Evolutionary conservation across 2,329 filamentous ascomycete genomes (phyloP).

Genomic region (Eutypella sp.): DNA sequence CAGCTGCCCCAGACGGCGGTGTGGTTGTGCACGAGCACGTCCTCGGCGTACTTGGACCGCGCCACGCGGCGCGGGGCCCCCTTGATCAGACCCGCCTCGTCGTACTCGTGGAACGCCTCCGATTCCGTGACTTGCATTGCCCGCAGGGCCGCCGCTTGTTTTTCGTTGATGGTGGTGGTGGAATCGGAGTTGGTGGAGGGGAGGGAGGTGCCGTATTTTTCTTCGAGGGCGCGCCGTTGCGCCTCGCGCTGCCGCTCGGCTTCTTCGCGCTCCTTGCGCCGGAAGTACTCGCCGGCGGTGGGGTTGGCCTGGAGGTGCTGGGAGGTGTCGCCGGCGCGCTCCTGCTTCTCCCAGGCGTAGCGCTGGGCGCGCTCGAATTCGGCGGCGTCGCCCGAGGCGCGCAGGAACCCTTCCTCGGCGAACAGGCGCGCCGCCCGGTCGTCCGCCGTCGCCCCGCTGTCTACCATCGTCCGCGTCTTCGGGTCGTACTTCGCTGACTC

Average conservation of each 20-base stretch:
- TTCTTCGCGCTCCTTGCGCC: constrained; percentile 75
- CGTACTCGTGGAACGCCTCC: constrained; percentile 89
- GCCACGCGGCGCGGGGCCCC: constrained; percentile 71
- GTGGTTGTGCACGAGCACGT: constrained; percentile 86
- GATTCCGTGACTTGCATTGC: constrained; percentile 70
- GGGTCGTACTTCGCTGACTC: constrained; percentile 98
- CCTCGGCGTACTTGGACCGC: constrained; percentile 89
- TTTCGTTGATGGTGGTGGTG: too few relatives aligned
- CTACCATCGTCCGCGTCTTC: constrained; percentile 87
- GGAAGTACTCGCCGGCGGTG: constrained; percentile 79
- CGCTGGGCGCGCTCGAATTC: constrained; percentile 86
- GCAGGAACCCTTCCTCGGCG: constrained; percentile 89
- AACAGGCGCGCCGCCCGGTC: constrained; percentile 79
- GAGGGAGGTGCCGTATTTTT: constrained; percentile 89
- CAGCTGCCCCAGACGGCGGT: constrained; percentile 92
- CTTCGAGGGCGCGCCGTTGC: constrained; percentile 64
- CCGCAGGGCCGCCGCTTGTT: too few relatives aligned
- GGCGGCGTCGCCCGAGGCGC: constrained; percentile 81
- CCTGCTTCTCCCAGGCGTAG: constrained; percentile 94
- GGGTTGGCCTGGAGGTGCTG: constrained; percentile 94
- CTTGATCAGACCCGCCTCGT: constrained; percentile 84
- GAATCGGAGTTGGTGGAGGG: too few relatives aligned
- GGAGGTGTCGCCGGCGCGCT: constrained; percentile 70
- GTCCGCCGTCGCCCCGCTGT: constrained; percentile 63
- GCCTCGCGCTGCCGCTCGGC: constrained; percentile 63